Evolutionary conservation across 2,329 filamentous ascomycete genomes (phyloP), one percentile per base, ranked within the genome.

Genomic region (Eurotiales sp.): DNA sequence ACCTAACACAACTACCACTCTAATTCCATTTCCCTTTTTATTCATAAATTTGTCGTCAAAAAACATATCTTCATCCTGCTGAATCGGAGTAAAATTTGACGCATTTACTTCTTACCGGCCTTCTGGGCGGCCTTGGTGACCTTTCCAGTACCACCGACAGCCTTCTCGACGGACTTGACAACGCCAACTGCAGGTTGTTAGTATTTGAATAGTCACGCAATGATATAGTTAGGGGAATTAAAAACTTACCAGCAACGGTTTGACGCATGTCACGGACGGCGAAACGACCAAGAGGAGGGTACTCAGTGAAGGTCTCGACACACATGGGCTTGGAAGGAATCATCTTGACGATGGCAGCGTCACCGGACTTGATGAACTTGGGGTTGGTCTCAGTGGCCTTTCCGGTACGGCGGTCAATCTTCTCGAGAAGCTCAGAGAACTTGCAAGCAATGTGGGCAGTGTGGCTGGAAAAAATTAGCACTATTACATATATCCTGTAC

Each of bases 351-450:
- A 99, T 99, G 78, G 92, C 92, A 66, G 93, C 92, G 78, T 99
- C 93, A 87, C 93, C 93, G 72, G 92, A 96, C 90, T 99, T 99
- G 89, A 99, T 91, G 87, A 96, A 97, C 88, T 99, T 99, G 80
- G 93, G 93, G 72, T 72, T 75, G 76, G 81, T 73, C 81, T 99
- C 93, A 72, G 89, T 84, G 64, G 91, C 88, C 87, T 99, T 99
- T 77, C 93, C 93, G 75, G 93, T 96, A 90, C 93, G 93, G 80
- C 93, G 91, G 78, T 99, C 93, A 72, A 99, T 99, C 92, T 99
- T 99, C 89, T 97, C 90, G 64, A 92, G 83, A 72, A 99, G 86
- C 88, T 97, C 93, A 70, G 89, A 78, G 86, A 99, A 99, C 89
- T 97, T 97, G 93, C 93, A 99, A 72, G 93, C 93, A 85, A 99